Evolutionary conservation across 768 basidiomycete species (phyloP).

Genomic region (Boletus reticulatus): DNA sequence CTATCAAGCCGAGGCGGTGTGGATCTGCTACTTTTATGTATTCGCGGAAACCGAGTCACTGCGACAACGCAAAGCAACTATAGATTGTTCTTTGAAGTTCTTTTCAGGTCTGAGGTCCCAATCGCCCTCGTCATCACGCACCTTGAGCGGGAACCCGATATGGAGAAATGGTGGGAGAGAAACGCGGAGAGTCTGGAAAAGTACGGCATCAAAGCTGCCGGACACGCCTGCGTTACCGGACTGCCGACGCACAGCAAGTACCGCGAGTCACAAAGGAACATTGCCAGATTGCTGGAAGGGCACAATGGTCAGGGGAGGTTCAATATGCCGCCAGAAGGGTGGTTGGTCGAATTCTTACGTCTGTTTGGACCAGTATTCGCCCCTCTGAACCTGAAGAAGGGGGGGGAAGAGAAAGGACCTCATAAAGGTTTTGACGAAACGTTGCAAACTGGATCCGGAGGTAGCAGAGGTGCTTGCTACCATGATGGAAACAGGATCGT

Average conservation of each 20-base stretch:
- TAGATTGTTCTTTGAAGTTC: slow-evolving; percentile 40
- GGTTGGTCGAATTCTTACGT: slow-evolving; percentile 25
- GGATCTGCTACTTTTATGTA: slow-evolving; percentile 40
- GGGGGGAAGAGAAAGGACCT: slow-evolving; percentile 23
- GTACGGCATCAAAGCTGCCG: no score
- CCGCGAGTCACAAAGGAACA: slow-evolving; percentile 17
- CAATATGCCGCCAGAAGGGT: slow-evolving; percentile 25
- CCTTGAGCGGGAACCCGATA: slow-evolving; percentile 33
- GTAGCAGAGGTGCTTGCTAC: slow-evolving; percentile 21
- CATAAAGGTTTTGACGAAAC: slow-evolving; percentile 26
- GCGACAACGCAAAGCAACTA: slow-evolving; percentile 39
- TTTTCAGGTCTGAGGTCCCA: slow-evolving; percentile 35
- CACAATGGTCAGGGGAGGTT: slow-evolving; percentile 17
- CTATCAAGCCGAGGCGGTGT: slow-evolving; percentile 34
- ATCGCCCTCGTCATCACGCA: slow-evolving; percentile 37
- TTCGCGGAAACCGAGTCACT: slow-evolving; percentile 41
- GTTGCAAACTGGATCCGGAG: slow-evolving; percentile 27
- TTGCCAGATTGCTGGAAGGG: slow-evolving; percentile 14
- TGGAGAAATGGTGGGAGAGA: no score
- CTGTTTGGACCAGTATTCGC: slow-evolving; percentile 24
- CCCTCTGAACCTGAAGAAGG: slow-evolving; percentile 21
- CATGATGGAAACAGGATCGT: slow-evolving; percentile 11
- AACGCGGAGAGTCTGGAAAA: no score
- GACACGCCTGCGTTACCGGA: no score
- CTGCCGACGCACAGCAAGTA: no score